Percentiles rank a stretch among this genome's conserved stretches.
phyloP scores from a whole-genome alignment of 139 green algal species.

The Tetraselmis chui region DNA sequence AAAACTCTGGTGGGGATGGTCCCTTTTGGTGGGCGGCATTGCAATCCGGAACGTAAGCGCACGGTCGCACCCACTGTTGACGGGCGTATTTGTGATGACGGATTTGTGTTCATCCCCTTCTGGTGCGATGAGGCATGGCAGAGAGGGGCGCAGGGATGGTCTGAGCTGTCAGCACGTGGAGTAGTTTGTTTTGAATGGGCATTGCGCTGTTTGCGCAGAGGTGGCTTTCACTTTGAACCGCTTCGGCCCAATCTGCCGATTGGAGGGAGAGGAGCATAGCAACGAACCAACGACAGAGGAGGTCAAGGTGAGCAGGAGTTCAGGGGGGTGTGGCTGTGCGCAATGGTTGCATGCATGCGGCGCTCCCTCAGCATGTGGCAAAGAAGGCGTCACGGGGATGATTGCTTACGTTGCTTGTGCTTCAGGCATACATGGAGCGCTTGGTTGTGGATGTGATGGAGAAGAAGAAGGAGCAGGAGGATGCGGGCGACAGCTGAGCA shows the following conservation, averaged over 20 bases:
- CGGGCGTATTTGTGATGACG: too few species aligned
- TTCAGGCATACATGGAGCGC: slow-evolving; percentile 8
- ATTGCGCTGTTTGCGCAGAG: slow-evolving; percentile 8
- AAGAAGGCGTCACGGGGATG: too few species aligned
- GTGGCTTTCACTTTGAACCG: slow-evolving; percentile 41
- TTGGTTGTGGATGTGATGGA: slow-evolving; percentile 13
- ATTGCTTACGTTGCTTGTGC: too few species aligned
- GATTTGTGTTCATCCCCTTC: not conserved
- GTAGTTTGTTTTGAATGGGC: not conserved
- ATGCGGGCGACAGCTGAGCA: slow-evolving; percentile 17
- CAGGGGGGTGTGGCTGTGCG: too few species aligned
- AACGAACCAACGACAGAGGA: slow-evolving; percentile 3
- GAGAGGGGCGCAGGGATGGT: slow-evolving; percentile 16
- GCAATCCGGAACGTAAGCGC: slow-evolving; percentile 57
- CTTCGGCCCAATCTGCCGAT: slow-evolving; percentile 39
- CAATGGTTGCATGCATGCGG: too few species aligned
- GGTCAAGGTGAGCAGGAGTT: not conserved
- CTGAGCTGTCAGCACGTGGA: not conserved
- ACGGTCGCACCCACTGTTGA: too few species aligned
- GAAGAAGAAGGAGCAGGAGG: slow-evolving; percentile 11
- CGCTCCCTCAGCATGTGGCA: too few species aligned
- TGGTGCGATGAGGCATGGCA: not conserved
- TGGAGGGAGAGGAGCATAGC: slow-evolving; percentile 18
- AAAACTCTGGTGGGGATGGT: slow-evolving; percentile 56
- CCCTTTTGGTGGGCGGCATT: slow-evolving; percentile 55